These are phyloP conservation scores for Manihot esculenta DNA, from an alignment of 441 rosid species.

Conservation along the genomic window DNA sequence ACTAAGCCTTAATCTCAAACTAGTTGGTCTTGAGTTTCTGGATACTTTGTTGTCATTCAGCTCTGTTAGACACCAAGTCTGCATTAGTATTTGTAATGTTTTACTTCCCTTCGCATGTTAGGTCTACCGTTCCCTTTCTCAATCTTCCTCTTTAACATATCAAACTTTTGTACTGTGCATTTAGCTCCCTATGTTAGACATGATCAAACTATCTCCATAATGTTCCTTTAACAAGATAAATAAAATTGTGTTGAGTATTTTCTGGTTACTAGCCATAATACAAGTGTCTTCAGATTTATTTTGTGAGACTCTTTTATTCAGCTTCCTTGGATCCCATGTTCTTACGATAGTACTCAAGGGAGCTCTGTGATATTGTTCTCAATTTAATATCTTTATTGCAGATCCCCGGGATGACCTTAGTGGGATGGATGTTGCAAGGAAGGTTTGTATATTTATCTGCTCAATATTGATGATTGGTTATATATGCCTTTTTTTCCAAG, in stretches of 20 bases:
- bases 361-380: conserved; percentile 13
- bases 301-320: neutral
- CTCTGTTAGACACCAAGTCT: no score
- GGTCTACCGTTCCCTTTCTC: no score
- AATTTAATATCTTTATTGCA: conserved; percentile 37
- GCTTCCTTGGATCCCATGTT: conserved; percentile 9
- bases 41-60: no score
- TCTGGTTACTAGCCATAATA: neutral
- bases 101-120: no score
- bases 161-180: no score
- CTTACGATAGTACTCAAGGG: conserved; percentile 11
- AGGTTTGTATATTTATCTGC: conserved; percentile 47
- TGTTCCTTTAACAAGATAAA: neutral
- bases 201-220: no score
- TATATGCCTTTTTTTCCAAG: neutral
- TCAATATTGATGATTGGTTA: conserved; percentile 2
- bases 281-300: conserved; percentile 1
- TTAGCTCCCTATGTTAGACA: no score
- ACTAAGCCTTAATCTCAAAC: no score
- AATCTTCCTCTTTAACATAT: no score
- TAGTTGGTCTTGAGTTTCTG: no score
- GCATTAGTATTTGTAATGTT: no score
- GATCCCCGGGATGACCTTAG: conserved; percentile 98
- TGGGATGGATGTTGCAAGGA: conserved; percentile 97
- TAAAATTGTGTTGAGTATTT: neutral